Evolutionary conservation across 75 land plant species (phyloP), one percentile per base, ranked within the genome.

Genomic region (Pinus taeda): DNA sequence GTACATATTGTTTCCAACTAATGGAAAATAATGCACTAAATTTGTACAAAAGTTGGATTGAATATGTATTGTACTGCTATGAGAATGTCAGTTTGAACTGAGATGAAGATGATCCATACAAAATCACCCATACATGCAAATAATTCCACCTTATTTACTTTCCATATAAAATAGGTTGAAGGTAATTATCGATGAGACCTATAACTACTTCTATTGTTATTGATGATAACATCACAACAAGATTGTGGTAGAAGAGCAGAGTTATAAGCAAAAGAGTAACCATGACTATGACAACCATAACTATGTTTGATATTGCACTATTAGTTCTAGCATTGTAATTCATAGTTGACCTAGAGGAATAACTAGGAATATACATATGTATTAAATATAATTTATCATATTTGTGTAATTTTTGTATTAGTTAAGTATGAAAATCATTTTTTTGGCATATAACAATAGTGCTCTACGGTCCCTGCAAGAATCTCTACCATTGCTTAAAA

Each of bases 301-400:
- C 87, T 6, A 87, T 77, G 74, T 87, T 87, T 59, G 89, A 87
- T 24, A 85, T 59, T 53, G 79, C 69, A 14, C 83, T 87, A 53
- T 49, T 59, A 17, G 74, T 73, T 8, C 89, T 87, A 3, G 87
- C 81, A 57, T 81, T 75, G 79, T 67, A 85, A 56, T 87, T 87
- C 30, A 87, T 84, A 9, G 89, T 87, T 62, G 87, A 87, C 53
- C 89, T 64, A 4, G 89, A 87, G 65, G 84, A 84, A 9, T 81
- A 81, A 15, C 84, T 87, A 84, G 89, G n/a, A 83, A 26, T 0
- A 78, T 26, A 33, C 2, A 42, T 42, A 4, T 42, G 6, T 42
- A 42, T 42, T 33, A 42, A 2, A 4, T 42, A 6, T 42, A 42
- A 42, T 4, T 3, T 42, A 42, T 42, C 45, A 42, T 42, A 42